Base-by-base conservation (phyloP, 1,284 basidiomycete species). In the Tylopilus orsonianus region DNA sequence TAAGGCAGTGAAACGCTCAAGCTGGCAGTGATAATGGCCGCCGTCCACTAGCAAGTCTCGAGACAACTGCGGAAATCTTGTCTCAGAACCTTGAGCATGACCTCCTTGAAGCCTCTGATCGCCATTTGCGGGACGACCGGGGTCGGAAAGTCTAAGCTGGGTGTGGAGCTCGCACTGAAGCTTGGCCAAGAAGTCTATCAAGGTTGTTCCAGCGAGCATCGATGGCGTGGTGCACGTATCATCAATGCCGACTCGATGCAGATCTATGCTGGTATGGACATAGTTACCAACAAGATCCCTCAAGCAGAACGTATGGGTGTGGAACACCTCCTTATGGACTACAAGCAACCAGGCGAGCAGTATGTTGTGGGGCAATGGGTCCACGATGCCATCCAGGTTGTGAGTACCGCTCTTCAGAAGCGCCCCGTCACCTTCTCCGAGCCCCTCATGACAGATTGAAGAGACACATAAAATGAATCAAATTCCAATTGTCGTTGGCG, bases 221-320 rank as follows among this genome's bases (percentile, higher is more conserved):
- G 66, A 33, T 87, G 83, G 76, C 68, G 66, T 14, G 78, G 81
- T 14, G 86, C 85, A 13, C 79, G 85, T 60, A 79, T 98, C 56
- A 87, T 99, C 64, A 97, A 97, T 59, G 91, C 94, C 8, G 97
- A 99, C 70, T 87, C 96, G 9, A 99, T 99, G 95, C 97, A 99
- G 70, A 87, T 95, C 13, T 99, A 99, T 68, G 75, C 77, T n/a
- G 95, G 96, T 0, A 77, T 99, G 60, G 90, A 98, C 66, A 75
- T 97, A 45, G 88, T 98, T 60, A 99, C 97, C 18, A 99, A 99
- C 71, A 99, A 99, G 71, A 81, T 95, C 8, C 85, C 92, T 0
- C 55, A 71, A 13, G 71, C 77, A 24, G 94, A 99, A 68, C 85
- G 80, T 68, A 74, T 79, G 36, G 93, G 90, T 0, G 75, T 99